A percentile compares a stretch with the other conserved stretches of the same genome.
Evolutionary conservation across 441 rosid genomes (phyloP).

Genomic region (Pelargonium citronellum): DNA sequence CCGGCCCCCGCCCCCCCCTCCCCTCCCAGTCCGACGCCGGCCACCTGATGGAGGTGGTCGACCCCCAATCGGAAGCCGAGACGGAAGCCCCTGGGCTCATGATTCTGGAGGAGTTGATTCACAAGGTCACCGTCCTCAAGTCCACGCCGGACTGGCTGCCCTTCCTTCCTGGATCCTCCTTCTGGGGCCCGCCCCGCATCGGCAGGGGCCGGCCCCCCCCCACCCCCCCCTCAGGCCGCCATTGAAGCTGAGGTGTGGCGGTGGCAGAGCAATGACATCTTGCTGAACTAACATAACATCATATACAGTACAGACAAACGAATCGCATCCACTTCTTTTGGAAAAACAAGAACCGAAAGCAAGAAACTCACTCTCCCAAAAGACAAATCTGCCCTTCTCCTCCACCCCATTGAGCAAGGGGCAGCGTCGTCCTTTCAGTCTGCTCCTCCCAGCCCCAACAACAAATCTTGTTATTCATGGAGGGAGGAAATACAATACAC

Average conservation of each 20-base stretch:
- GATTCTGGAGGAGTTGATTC: background rate
- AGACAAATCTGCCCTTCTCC: background rate
- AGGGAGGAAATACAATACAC: no score
- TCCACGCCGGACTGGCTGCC: slow-evolving; percentile 5
- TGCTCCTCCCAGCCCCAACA: no score
- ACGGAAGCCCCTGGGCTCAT: no score
- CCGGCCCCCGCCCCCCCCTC: no score
- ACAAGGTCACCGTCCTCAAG: background rate
- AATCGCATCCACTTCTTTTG: slow-evolving; percentile 6
- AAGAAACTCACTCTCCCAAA: background rate
- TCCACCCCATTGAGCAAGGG: background rate
- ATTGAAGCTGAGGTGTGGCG: background rate
- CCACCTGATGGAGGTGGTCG: no score
- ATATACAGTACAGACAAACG: background rate
- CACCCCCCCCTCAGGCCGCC: background rate
- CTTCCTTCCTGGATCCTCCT: slow-evolving; percentile 6
- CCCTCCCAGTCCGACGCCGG: no score
- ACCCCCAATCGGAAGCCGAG: no score
- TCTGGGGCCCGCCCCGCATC: background rate
- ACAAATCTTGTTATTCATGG: no score
- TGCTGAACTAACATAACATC: no score
- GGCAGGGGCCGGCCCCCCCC: background rate
- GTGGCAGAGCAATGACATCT: no score
- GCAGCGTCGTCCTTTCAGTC: background rate
- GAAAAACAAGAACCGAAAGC: background rate